phyloP scores from a whole-genome alignment of 2,329 filamentous ascomycete genomes.

The Penicillium capsulatum region DNA sequence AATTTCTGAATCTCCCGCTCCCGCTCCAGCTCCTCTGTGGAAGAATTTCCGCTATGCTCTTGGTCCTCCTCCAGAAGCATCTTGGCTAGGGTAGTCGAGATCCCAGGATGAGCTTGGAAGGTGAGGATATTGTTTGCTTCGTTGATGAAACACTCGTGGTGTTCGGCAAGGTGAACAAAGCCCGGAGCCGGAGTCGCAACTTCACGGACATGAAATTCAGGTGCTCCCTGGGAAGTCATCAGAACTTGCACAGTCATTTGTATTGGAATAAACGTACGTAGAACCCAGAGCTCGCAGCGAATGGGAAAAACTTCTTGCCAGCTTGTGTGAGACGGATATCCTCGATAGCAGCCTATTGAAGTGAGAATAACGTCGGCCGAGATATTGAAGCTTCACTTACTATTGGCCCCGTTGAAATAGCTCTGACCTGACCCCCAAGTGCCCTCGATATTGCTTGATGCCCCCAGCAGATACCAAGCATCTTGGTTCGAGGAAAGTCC shows the following conservation, averaged over 20 bases:
- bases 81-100: slow-evolving; percentile 38
- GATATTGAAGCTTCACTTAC: slow-evolving; percentile 10
- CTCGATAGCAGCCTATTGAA: slow-evolving; percentile 34
- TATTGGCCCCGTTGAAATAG: slow-evolving; percentile 27
- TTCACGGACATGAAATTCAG: slow-evolving; percentile 44
- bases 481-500: slow-evolving; percentile 30
- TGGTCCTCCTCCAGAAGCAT: slow-evolving; percentile 24
- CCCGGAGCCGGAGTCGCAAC: slow-evolving; percentile 32
- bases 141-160: slow-evolving; percentile 41
- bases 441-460: slow-evolving; percentile 43
- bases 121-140: slow-evolving; percentile 41
- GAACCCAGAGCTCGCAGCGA: slow-evolving; percentile 9
- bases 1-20: slow-evolving; percentile 4
- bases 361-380: background rate
- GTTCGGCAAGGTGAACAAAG: slow-evolving; percentile 36
- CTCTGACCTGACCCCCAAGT: slow-evolving; percentile 33
- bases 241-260: background rate
- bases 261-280: slow-evolving; percentile 13
- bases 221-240: slow-evolving; percentile 20
- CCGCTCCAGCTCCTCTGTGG: slow-evolving; percentile 1
- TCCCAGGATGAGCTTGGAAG: slow-evolving; percentile 47
- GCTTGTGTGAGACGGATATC: slow-evolving; percentile 36
- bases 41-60: slow-evolving; percentile 8
- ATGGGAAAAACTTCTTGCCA: slow-evolving; percentile 39
- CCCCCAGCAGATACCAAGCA: slow-evolving; percentile 44